phyloP scores from a whole-genome alignment of 78 protist genomes.

The Anaeramoeba ignava region DNA sequence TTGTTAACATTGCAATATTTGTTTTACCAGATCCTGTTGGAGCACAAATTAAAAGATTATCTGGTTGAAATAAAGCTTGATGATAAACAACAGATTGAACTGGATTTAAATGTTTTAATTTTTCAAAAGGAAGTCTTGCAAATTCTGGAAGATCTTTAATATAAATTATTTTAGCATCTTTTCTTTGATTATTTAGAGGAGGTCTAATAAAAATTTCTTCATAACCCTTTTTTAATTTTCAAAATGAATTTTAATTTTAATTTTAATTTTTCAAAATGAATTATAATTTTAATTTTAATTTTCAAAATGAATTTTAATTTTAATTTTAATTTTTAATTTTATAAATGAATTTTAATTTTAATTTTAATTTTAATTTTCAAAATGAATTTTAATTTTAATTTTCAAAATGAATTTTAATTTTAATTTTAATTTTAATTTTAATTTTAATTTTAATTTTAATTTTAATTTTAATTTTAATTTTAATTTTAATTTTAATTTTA shows the following conservation, averaged over 20 bases:
- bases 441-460: background rate
- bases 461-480: no score
- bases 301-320: no score
- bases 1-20: constrained; percentile 91
- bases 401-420: no score
- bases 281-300: no score
- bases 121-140: background rate
- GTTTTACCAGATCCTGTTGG: constrained; percentile 99
- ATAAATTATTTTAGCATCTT: background rate
- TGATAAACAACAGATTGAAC: constrained; percentile 31
- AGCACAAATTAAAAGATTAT: constrained; percentile 91
- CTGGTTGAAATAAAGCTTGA: constrained; percentile 49
- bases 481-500: no score
- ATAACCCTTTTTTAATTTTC: background rate
- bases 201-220: background rate
- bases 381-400: no score
- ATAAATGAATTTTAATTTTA: no score
- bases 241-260: no score
- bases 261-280: no score
- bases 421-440: background rate
- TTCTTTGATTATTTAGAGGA: constrained; percentile 66
- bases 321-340: no score
- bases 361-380: no score
- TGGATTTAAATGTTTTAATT: background rate
- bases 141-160: background rate